A percentile compares a stretch with the other conserved stretches of the same genome.
phyloP scores from a whole-genome alignment of 2,329 filamentous ascomycete genomes.

The Xylaria arbuscula region DNA sequence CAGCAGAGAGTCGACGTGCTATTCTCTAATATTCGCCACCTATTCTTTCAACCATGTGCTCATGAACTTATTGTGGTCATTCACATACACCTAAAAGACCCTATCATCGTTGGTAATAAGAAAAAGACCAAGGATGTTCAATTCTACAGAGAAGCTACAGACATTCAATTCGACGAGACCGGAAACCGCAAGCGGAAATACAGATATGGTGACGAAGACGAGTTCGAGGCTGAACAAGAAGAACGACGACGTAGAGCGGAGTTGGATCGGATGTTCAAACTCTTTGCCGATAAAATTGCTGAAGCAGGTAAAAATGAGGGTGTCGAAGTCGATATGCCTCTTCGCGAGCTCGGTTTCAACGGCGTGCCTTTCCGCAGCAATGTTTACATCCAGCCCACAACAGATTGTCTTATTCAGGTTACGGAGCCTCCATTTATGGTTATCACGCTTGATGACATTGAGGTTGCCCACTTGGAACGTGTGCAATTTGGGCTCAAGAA shows the following conservation, averaged over 20 bases:
- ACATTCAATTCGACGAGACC: constrained; percentile 98
- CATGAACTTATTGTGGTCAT: constrained; percentile 98
- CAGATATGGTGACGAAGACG: constrained; percentile 96
- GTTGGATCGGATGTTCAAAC: constrained; percentile 94
- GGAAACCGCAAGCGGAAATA: constrained; percentile 98
- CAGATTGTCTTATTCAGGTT: constrained; percentile 95
- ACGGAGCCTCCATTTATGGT: constrained; percentile 98
- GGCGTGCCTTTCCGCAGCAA: constrained; percentile 96
- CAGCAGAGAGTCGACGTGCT: constrained; percentile 91
- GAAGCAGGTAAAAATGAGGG: constrained; percentile 92
- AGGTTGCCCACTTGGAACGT: constrained; percentile 94
- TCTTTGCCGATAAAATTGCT: constrained; percentile 96
- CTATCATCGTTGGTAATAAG: constrained; percentile 95
- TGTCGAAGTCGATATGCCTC: constrained; percentile 94
- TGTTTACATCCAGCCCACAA: constrained; percentile 94
- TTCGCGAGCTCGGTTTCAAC: constrained; percentile 95
- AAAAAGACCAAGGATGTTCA: constrained; percentile 99
- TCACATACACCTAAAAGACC: constrained; percentile 96
- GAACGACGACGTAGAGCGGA: constrained; percentile 91
- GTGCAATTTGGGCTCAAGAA: constrained; percentile 98
- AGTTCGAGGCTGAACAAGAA: constrained; percentile 98
- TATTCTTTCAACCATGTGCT: constrained; percentile 98
- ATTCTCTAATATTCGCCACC: constrained; percentile 97
- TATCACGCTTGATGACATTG: constrained; percentile 93
- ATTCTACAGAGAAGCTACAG: constrained; percentile 96